Evolutionary conservation across 2,329 filamentous ascomycete species (phyloP).

Genomic region (Botrytis cinerea): DNA sequence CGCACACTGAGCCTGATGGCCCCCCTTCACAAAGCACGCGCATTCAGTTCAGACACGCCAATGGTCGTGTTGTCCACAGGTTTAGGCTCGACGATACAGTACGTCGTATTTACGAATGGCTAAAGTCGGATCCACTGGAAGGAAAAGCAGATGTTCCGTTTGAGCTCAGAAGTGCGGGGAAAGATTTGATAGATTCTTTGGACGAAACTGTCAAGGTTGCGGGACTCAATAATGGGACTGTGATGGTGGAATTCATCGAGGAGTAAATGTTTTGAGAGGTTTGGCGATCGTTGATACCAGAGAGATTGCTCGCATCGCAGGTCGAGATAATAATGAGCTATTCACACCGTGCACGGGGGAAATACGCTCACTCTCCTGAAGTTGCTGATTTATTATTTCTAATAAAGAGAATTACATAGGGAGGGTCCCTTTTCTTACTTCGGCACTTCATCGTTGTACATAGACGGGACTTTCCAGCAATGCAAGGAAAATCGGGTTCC

Average conservation of each 20-base stretch:
- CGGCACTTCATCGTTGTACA: slow-evolving; percentile 9
- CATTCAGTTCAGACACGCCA: slow-evolving; percentile 88
- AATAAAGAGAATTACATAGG: background rate
- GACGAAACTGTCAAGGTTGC: slow-evolving; percentile 76
- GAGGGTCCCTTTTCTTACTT: background rate
- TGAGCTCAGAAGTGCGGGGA: slow-evolving; percentile 85
- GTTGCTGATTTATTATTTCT: background rate
- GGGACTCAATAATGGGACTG: slow-evolving; percentile 86
- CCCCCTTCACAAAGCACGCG: slow-evolving; percentile 70
- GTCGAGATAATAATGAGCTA: slow-evolving; percentile 15
- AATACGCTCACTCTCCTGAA: background rate
- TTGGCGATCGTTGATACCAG: slow-evolving; percentile 15
- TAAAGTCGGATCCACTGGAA: slow-evolving; percentile 84
- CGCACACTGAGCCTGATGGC: slow-evolving; percentile 76
- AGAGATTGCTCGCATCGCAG: slow-evolving; percentile 7
- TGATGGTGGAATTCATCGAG: slow-evolving; percentile 91
- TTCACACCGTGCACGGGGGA: background rate
- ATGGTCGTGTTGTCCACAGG: slow-evolving; percentile 81
- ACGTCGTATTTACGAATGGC: slow-evolving; percentile 88
- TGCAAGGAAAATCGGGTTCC: background rate
- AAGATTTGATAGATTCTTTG: slow-evolving; percentile 77
- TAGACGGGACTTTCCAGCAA: slow-evolving; percentile 7
- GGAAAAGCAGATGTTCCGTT: slow-evolving; percentile 78
- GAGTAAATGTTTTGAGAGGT: slow-evolving; percentile 30
- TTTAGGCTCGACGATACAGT: slow-evolving; percentile 78